Conservation (phyloP, 2,329 filamentous ascomycete species). For the Kalmusia sp. region DNA sequence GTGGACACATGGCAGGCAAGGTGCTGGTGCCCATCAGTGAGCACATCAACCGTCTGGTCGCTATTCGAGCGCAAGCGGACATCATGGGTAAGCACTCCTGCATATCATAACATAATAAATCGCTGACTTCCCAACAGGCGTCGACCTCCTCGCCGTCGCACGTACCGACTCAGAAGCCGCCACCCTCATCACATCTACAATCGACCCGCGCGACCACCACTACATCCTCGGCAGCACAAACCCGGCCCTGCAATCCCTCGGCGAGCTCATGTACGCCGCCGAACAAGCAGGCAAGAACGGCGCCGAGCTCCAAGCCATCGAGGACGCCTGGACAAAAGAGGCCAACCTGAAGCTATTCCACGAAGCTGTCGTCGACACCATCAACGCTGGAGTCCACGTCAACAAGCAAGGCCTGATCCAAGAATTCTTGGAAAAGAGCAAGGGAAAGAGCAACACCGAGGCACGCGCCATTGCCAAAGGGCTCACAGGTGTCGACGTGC, state of each 20-base stretch:
- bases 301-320: slow-evolving; percentile 82
- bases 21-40: slow-evolving; percentile 95
- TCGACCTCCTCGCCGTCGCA: slow-evolving; percentile 87
- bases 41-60: slow-evolving; percentile 96
- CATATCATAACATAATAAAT: not conserved
- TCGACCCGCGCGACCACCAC: slow-evolving; percentile 91
- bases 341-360: slow-evolving; percentile 87
- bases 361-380: slow-evolving; percentile 84
- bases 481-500: slow-evolving; percentile 79
- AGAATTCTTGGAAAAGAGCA: slow-evolving; percentile 70
- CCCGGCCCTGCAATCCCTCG: slow-evolving; percentile 79
- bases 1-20: slow-evolving; percentile 98
- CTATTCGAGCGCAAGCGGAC: slow-evolving; percentile 95
- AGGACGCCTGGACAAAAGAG: slow-evolving; percentile 83
- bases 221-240: slow-evolving; percentile 94
- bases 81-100: slow-evolving; percentile 80
- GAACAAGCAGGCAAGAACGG: slow-evolving; percentile 84
- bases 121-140: slow-evolving; percentile 56
- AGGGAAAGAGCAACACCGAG: slow-evolving; percentile 87
- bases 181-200: slow-evolving; percentile 94
- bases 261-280: slow-evolving; percentile 88
- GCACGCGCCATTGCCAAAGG: slow-evolving; percentile 79
- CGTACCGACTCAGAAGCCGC: slow-evolving; percentile 97
- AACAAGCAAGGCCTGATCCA: slow-evolving; percentile 73
- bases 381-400: slow-evolving; percentile 70